Evolutionary conservation across 371 early-diverging fungal genomes (phyloP), one percentile per base, ranked within the genome.

Genomic region (Syncephalastrum racemosum): DNA sequence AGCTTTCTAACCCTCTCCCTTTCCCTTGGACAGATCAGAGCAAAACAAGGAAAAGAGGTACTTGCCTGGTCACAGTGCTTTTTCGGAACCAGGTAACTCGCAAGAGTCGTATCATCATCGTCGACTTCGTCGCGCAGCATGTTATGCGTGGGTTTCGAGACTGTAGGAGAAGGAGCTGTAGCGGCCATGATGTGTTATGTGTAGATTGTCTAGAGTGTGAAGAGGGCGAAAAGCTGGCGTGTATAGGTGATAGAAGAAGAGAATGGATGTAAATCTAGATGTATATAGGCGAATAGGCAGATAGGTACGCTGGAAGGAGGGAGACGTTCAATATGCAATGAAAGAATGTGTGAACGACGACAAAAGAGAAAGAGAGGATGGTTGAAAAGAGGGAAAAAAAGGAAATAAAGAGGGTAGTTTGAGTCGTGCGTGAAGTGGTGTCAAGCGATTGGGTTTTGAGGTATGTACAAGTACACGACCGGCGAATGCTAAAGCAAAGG

Each of bases 21-120:
- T 39, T 39, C 15, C 6, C 46, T 19, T 16, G 19, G 10, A 45
- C 16, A 45, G 46, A 45, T 22, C 46, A 45, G 8, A 13, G 24
- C 12, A 48, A 13, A 4, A 39, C 8, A 4, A 8, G 16, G 15
- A 16, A 16, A 13, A 20, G 53, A n/a, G 31, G 50, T 43, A 46
- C 53, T 49, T 48, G 47, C 51, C 47, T 64, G 39, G 41, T 64
- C 54, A 50, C 46, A 42, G 25, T 53, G 50, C 52, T 53, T 51
- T 44, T 59, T 64, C 4, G 53, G 50, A 45, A 56, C 50, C 51
- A 64, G 36, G 16, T 55, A 56, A 16, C 36, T 58, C 39, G 64
- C 64, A 23, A 64, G 46, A 20, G 64, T 46, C 16, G 56, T 53
- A 46, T 64, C 64, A 46, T 53, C 53, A 4, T 63, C 64, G 36